Base-by-base conservation (phyloP, 2,329 filamentous ascomycete genomes). In the Alternaria viburni region DNA sequence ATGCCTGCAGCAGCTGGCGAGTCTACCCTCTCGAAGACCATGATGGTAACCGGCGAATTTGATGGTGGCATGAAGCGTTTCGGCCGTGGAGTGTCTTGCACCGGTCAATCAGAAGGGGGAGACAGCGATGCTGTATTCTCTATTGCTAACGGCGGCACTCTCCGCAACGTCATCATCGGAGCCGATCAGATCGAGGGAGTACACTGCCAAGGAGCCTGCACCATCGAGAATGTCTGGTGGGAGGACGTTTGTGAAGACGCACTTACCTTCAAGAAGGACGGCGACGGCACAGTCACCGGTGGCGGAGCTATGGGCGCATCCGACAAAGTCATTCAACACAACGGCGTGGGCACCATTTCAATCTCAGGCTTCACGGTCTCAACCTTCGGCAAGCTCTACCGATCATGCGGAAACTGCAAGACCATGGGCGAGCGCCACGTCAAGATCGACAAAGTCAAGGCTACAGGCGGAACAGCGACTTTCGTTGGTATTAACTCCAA, bases 111-210 rank as follows among this genome's bases (percentile, higher is more conserved):
- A 13, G 83, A 85, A 68, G 83, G 83, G 59, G 81, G 78, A 54
- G 76, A 81, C 60, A 64, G 75, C 0, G 84, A 85, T 49, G 83
- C 85, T 43, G 85, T 87, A 70, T 87, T 87, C 81, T 79, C 84
- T 62, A 77, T 87, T 50, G 79, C 83, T 70, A 77, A 81, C 51
- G 85, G 85, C 23, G 86, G 81, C 23, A 84, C 83, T 17, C 77
- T 87, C 49, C 83, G 81, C 70, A 87, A 87, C 72, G 85, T 82
- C 75, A 87, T 87, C 77, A 87, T 87, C 61, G 85, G 86, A 19
- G 79, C 80, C 49, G 81, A 82, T 62, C 82, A 86, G 71, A 80
- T 82, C 36, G 85, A 70, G 46, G 68, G 68, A 55, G 61, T 70
- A 19, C 68, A 70, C 61, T 70, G 68, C 57, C 47, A 64, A 85